phyloP scores from a whole-genome alignment of 2,329 filamentous ascomycete species.

The Aspergillus spinulosporus region DNA sequence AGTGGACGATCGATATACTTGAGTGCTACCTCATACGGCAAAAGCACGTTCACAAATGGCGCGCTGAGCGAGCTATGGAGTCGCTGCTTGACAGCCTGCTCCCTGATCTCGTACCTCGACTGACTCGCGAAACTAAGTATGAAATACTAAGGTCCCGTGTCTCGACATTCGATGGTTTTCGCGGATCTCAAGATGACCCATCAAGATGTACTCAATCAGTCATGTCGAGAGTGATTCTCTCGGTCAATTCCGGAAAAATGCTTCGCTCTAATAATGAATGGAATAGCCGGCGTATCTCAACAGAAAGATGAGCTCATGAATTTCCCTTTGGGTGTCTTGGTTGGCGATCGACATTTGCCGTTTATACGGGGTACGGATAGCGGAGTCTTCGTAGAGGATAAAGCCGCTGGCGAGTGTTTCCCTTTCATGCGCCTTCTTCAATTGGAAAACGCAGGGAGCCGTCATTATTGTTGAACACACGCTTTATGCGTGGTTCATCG shows the following conservation, averaged over 20 bases:
- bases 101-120: neutral
- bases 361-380: neutral
- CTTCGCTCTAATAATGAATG: neutral
- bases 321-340: slow-evolving; percentile 8
- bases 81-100: neutral
- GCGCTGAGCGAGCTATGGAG: neutral
- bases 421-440: slow-evolving; percentile 1
- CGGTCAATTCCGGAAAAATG: neutral
- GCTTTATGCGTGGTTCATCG: neutral
- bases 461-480: too few relatives aligned
- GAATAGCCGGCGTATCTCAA: neutral
- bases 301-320: neutral
- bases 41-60: neutral
- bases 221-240: neutral
- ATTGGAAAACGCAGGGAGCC: neutral
- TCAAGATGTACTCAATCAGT: neutral
- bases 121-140: neutral
- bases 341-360: slow-evolving; percentile 4
- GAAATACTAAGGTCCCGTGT: neutral
- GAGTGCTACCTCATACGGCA: neutral
- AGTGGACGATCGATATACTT: neutral
- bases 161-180: slow-evolving; percentile 9
- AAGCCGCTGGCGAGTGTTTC: neutral
- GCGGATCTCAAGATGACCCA: neutral
- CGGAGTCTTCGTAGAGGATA: too few relatives aligned